These are phyloP conservation scores for Cystobasidium ongulense DNA, from an alignment of 768 basidiomycete genomes.

Conservation along the genomic window DNA sequence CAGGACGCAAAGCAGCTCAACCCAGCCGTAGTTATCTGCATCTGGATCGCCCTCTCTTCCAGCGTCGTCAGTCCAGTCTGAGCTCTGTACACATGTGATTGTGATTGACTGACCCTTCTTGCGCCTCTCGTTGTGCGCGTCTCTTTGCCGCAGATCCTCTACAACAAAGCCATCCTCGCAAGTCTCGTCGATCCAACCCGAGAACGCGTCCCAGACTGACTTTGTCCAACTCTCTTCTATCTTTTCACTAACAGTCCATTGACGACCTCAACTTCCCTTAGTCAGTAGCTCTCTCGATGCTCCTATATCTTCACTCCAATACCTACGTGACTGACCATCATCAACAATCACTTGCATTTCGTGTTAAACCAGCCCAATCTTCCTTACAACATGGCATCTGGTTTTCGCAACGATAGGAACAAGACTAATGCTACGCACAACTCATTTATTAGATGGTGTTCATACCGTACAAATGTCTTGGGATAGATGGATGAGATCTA, in stretches of 20 bases:
- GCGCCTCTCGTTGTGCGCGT: background rate
- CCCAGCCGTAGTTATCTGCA: slow-evolving; percentile 32
- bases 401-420: slow-evolving; percentile 61
- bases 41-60: slow-evolving; percentile 33
- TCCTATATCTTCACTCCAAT: background rate
- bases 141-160: slow-evolving; percentile 18
- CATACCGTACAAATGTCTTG: slow-evolving; percentile 70
- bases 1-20: slow-evolving; percentile 34
- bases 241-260: background rate
- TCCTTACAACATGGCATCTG: slow-evolving; percentile 40
- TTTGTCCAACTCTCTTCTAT: background rate
- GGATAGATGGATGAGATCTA: slow-evolving; percentile 70
- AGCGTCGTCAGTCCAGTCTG: slow-evolving; percentile 32
- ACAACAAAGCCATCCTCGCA: slow-evolving; percentile 33
- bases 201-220: background rate
- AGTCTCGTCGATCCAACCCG: background rate
- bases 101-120: background rate
- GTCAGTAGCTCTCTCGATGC: background rate
- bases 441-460: slow-evolving; percentile 64
- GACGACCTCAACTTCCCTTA: slow-evolving; percentile 29
- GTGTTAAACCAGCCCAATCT: slow-evolving; percentile 31
- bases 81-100: no score
- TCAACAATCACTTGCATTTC: background rate
- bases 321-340: background rate
- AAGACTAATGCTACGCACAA: slow-evolving; percentile 72